Evolutionary conservation across 2,329 filamentous ascomycete species (phyloP).

Genomic region (Coleophoma eucalyptorum): DNA sequence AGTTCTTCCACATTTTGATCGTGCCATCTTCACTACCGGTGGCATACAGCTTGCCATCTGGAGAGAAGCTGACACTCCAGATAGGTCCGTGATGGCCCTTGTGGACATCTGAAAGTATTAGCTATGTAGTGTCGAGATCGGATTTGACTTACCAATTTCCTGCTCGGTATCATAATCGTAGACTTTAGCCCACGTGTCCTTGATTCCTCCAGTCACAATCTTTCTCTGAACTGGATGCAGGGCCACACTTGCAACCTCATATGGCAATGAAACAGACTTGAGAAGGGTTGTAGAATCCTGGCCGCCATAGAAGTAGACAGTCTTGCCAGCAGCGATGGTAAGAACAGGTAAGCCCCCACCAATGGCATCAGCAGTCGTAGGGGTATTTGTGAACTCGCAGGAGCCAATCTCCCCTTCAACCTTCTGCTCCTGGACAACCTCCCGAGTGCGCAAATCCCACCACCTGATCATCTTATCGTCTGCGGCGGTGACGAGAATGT

Average conservation of each 20-base stretch:
- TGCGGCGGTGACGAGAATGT: conserved; percentile 84
- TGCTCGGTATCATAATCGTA: conserved; percentile 82
- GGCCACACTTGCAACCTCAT: conserved; percentile 87
- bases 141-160: conserved; percentile 60
- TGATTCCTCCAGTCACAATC: conserved; percentile 85
- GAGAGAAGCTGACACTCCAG: conserved; percentile 93
- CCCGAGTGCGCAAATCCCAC: conserved; percentile 81
- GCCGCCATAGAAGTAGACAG: conserved; percentile 88
- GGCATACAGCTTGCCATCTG: conserved; percentile 92
- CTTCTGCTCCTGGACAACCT: conserved; percentile 70
- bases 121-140: conserved; percentile 2
- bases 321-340: conserved; percentile 90
- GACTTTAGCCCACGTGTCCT: conserved; percentile 94
- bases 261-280: conserved; percentile 75
- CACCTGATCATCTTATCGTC: conserved; percentile 89
- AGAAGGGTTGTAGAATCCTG: conserved; percentile 64
- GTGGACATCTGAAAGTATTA: conserved; percentile 64
- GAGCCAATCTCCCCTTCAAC: conserved; percentile 86
- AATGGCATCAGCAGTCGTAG: conserved; percentile 57
- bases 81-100: conserved; percentile 97
- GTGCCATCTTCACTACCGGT: conserved; percentile 97
- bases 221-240: conserved; percentile 78
- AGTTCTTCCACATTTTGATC: conserved; percentile 85
- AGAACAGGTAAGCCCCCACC: conserved; percentile 69
- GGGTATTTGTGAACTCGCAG: conserved; percentile 77